These are phyloP conservation scores for Taphrina populina DNA, from an alignment of 1,139 yeast genomes.

Conservation along the genomic window DNA sequence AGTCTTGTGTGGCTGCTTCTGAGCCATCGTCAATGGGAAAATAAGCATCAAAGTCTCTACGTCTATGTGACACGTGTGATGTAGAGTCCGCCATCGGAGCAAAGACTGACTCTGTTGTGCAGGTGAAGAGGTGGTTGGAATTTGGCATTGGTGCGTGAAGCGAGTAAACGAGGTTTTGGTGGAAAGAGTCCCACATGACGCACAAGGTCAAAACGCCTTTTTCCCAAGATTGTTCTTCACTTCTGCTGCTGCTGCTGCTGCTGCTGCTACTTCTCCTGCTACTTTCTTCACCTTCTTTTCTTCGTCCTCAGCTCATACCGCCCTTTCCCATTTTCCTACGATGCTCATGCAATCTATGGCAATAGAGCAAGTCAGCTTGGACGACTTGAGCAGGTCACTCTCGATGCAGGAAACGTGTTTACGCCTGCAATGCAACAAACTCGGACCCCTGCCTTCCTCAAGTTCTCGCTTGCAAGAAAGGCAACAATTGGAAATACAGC, in stretches of 20 bases:
- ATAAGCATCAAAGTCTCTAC: conserved; percentile 16
- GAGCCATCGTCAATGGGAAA: conserved; percentile 2
- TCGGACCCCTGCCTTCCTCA: not conserved
- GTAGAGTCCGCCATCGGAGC: not conserved
- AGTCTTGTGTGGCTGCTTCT: conserved; percentile 6
- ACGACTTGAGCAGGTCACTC: conserved; percentile 1
- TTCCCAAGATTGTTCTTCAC: too few relatives aligned
- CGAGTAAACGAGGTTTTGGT: too few relatives aligned
- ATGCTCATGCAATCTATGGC: not conserved
- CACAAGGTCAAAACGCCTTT: too few relatives aligned
- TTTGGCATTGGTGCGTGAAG: too few relatives aligned
- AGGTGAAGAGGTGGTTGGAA: too few relatives aligned
- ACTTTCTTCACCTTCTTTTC: too few relatives aligned
- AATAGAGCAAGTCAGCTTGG: conserved; percentile 1
- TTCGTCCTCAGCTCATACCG: not conserved
- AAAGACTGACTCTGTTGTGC: too few relatives aligned
- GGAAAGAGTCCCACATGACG: too few relatives aligned
- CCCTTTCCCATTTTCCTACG: not conserved
- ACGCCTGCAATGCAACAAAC: not conserved
- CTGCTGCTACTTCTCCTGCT: too few relatives aligned
- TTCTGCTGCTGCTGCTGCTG: too few relatives aligned
- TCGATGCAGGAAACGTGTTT: conserved; percentile 19
- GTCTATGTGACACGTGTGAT: not conserved
- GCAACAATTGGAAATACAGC: conserved; percentile 1
- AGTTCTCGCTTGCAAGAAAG: not conserved